phyloP scores from a whole-genome alignment of 2,329 filamentous ascomycete species.

The Magnaporthales sp. region DNA sequence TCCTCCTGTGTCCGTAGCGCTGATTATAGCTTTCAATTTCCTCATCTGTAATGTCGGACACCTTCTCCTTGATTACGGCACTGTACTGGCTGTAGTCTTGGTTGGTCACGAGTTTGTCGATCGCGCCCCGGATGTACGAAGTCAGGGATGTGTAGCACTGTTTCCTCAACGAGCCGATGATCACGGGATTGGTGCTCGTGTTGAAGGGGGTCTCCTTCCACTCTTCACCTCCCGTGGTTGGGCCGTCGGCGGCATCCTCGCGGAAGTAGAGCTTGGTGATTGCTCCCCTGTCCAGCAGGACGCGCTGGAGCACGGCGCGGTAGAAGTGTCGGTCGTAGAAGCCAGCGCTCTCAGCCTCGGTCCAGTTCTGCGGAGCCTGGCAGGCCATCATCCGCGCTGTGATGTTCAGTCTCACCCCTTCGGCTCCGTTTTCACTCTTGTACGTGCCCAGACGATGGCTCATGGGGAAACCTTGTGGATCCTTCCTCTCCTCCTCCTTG shows the following conservation, averaged over 20 bases:
- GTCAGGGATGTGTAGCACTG: slow-evolving; percentile 66
- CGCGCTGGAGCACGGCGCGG: slow-evolving; percentile 78
- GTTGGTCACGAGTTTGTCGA: slow-evolving; percentile 60
- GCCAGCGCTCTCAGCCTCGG: slow-evolving; percentile 63
- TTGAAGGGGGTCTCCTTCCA: slow-evolving; percentile 32
- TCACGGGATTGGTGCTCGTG: slow-evolving; percentile 65
- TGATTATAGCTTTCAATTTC: slow-evolving; percentile 65
- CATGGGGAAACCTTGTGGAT: slow-evolving; percentile 93
- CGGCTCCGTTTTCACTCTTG: slow-evolving; percentile 48
- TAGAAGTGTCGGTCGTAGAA: slow-evolving; percentile 95
- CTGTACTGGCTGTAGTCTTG: slow-evolving; percentile 50
- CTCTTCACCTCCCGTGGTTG: slow-evolving; percentile 7
- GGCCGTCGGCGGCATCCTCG: slow-evolving; percentile 18
- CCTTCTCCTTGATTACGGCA: slow-evolving; percentile 53
- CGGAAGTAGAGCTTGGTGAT: slow-evolving; percentile 50
- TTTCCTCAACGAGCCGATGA: slow-evolving; percentile 80
- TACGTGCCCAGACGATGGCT: slow-evolving; percentile 59
- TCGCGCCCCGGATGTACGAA: slow-evolving; percentile 71
- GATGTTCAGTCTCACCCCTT: slow-evolving; percentile 73
- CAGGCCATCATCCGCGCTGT: slow-evolving; percentile 98
- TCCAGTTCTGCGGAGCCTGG: slow-evolving; percentile 93
- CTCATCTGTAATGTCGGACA: slow-evolving; percentile 62
- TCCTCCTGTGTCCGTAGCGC: slow-evolving; percentile 56
- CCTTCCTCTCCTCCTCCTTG: slow-evolving; percentile 61
- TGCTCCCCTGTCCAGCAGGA: slow-evolving; percentile 81